Evolutionary conservation across 1,284 basidiomycete genomes (phyloP).

Genomic region (Marasmius oreades): DNA sequence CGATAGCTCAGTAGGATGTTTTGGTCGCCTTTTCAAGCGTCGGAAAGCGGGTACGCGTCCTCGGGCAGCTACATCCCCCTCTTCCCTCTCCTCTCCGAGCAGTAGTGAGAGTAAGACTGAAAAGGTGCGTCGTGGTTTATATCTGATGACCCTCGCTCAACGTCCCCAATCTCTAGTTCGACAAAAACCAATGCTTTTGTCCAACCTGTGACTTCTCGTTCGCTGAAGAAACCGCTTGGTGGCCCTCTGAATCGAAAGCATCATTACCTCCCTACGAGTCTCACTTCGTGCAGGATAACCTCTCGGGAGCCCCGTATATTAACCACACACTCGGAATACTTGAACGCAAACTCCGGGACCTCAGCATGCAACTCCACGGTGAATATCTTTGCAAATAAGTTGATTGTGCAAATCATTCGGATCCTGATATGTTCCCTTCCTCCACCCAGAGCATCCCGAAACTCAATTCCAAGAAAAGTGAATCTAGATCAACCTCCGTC

Average conservation of each 20-base stretch:
- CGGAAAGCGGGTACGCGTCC: background rate
- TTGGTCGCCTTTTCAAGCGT: slow-evolving; percentile 12
- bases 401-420: background rate
- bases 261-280: slow-evolving; percentile 35
- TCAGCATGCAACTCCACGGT: slow-evolving; percentile 64
- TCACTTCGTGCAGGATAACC: slow-evolving; percentile 15
- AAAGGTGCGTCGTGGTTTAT: background rate
- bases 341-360: slow-evolving; percentile 40
- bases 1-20: slow-evolving; percentile 7
- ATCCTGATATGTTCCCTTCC: background rate
- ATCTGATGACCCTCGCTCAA: background rate
- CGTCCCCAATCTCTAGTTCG: background rate
- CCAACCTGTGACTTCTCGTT: slow-evolving; percentile 11
- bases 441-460: slow-evolving; percentile 49
- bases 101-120: background rate
- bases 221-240: slow-evolving; percentile 4
- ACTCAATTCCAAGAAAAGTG: slow-evolving; percentile 53
- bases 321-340: slow-evolving; percentile 44
- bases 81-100: no score
- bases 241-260: slow-evolving; percentile 3
- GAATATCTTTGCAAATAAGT: slow-evolving; percentile 12
- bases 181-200: background rate
- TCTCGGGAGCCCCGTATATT: slow-evolving; percentile 31
- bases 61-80: background rate
- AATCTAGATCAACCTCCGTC: slow-evolving; percentile 17